A percentile compares a stretch with the other conserved stretches of the same genome.
Conservation (phyloP, 257 asterid species). For the Galeopsis tetrahit region DNA sequence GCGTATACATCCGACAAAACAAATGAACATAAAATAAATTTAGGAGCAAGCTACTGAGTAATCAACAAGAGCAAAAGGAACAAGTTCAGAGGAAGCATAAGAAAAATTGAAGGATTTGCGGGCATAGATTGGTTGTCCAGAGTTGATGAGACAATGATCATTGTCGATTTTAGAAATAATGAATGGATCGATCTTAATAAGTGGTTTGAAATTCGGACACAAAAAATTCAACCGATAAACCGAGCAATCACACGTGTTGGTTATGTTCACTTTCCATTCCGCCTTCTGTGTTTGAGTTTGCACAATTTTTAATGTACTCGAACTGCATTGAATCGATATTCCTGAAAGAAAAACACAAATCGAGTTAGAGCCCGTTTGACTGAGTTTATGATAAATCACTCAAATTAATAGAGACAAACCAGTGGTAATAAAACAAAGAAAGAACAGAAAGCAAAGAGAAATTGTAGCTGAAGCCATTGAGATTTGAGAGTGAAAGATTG, state of each 20-base stretch:
- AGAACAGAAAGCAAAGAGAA: too few relatives aligned
- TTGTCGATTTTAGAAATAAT: background rate
- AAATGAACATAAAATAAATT: too few relatives aligned
- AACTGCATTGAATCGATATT: background rate
- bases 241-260: constrained; percentile 5
- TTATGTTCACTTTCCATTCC: constrained; percentile 7
- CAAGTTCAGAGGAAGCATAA: background rate
- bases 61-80: background rate
- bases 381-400: too few relatives aligned
- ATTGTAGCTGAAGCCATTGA: too few relatives aligned
- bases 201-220: background rate
- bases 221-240: background rate
- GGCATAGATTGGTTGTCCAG: background rate
- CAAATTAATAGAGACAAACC: too few relatives aligned
- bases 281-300: background rate
- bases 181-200: background rate
- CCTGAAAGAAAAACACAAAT: background rate
- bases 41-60: too few relatives aligned
- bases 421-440: too few relatives aligned
- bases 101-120: background rate
- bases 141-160: background rate
- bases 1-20: too few relatives aligned
- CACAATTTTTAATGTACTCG: background rate
- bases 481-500: too few relatives aligned
- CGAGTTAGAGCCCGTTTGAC: too few relatives aligned